Conservation (phyloP, 1,284 basidiomycete species). For the Trametes pubescens region DNA sequence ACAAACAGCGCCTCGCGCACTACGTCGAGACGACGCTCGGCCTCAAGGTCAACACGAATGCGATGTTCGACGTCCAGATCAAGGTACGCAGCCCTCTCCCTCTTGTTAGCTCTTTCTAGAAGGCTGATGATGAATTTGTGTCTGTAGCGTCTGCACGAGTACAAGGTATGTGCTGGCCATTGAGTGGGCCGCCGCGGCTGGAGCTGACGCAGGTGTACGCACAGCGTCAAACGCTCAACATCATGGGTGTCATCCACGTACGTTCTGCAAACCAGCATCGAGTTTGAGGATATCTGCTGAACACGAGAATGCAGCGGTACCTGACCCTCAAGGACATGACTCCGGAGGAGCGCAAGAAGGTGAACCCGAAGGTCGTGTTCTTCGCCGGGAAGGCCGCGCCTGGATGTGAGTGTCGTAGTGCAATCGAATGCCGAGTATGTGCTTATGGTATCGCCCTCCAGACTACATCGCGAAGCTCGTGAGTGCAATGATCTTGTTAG, state of each 20-base stretch:
- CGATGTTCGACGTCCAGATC: slow-evolving; percentile 93
- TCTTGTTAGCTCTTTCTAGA: background rate
- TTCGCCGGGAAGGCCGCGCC: slow-evolving; percentile 92
- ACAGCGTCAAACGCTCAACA: slow-evolving; percentile 87
- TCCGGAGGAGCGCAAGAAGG: slow-evolving; percentile 80
- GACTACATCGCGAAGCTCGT: slow-evolving; percentile 85
- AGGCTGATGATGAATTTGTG: slow-evolving; percentile 8
- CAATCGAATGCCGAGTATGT: background rate
- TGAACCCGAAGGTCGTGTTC: slow-evolving; percentile 83
- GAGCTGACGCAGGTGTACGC: slow-evolving; percentile 13
- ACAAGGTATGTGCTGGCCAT: slow-evolving; percentile 63
- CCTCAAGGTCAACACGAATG: slow-evolving; percentile 76
- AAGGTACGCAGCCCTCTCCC: slow-evolving; percentile 60
- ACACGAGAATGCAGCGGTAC: slow-evolving; percentile 67
- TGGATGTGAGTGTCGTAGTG: slow-evolving; percentile 61
- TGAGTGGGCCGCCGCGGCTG: slow-evolving; percentile 2
- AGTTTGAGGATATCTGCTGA: background rate
- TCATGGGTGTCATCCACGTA: slow-evolving; percentile 87
- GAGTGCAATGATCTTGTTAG: slow-evolving; percentile 13
- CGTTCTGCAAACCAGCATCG: slow-evolving; percentile 33
- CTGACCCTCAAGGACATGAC: slow-evolving; percentile 81
- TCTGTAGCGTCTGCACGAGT: slow-evolving; percentile 81
- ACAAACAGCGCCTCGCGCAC: slow-evolving; percentile 86
- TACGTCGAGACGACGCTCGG: slow-evolving; percentile 82
- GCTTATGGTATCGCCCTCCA: slow-evolving; percentile 38